phyloP scores from a whole-genome alignment of 306 rosid genomes.

The Quercus glauca region DNA sequence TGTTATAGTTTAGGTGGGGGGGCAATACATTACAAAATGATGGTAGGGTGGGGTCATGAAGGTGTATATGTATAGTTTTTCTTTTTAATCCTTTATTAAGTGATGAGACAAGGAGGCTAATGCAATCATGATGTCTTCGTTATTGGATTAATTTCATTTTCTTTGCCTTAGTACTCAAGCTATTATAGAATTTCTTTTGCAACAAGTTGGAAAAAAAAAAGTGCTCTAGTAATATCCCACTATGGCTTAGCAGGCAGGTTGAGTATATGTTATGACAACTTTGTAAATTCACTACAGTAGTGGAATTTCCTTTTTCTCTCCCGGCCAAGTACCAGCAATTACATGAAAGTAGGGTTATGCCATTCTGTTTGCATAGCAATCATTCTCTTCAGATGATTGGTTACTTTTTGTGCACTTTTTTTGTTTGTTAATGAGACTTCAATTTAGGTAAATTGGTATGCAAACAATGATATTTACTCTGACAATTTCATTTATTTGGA shows the following conservation, averaged over 20 bases:
- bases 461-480: background rate
- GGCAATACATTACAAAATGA: constrained; percentile 58
- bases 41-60: constrained; percentile 61
- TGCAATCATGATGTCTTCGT: constrained; percentile 65
- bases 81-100: constrained; percentile 47
- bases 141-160: constrained; percentile 32
- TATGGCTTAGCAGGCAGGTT: background rate
- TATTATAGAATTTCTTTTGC: constrained; percentile 3
- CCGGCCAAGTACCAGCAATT: background rate
- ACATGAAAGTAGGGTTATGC: background rate
- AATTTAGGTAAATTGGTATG: background rate
- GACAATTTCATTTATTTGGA: background rate
- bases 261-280: too few species aligned
- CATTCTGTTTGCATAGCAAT: background rate
- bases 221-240: background rate
- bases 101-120: constrained; percentile 54
- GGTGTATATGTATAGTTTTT: constrained; percentile 77
- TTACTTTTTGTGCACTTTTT: too few species aligned
- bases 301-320: background rate
- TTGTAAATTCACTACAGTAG: background rate
- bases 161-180: constrained; percentile 27
- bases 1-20: constrained; percentile 48
- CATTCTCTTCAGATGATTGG: too few species aligned
- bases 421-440: too few species aligned
- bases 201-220: background rate